Evolutionary conservation across 2,329 filamentous ascomycete genomes (phyloP), one percentile per base, ranked within the genome.

Genomic region (Aspergillus unguis): DNA sequence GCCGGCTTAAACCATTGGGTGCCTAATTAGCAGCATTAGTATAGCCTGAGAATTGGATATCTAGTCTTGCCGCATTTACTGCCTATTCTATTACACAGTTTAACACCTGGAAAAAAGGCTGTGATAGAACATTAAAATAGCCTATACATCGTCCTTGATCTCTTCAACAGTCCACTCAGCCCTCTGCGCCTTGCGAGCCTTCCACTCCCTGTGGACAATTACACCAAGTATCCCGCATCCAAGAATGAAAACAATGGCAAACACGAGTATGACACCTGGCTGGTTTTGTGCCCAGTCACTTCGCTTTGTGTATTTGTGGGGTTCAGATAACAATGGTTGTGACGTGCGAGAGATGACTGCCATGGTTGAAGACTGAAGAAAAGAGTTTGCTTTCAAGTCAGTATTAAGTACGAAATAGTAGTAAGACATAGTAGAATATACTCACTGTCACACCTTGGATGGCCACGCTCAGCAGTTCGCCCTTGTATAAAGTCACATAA

Each of bases 141-240:
- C 8, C 8, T 29, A 42, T 27, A 11, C 40, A 29, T 42, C 27
- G 6, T 48, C 46, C 46, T 38, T 42, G n/a, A 48, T 48, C 37
- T 48, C 46, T 8, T 40, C 28, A 2, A 48, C 36, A 3, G 37
- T 40, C 46, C 46, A 48, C 36, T 48, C 35, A 25, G 46, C 46
- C 28, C 46, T 26, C 28, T 48, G 36, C 2, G 27, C 37, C 36
- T 32, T 38, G 2, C 46, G 46, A 17, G 23, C 26, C 5, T 32
- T 6, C 46, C 36, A 48, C 6, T 38, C 46, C 28, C 32, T 48
- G 2, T 48, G 46, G 2, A 48, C 10, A 3, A 48, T 42, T 3
- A 48, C 26, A 2, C 6, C 46, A 23, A 42, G 11, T 1, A 48
- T 42, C 4, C 46, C 46, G 4, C 46, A 48, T 8, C 37, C 36